Percentiles rank a stretch among this genome's conserved stretches.
These are phyloP conservation scores for Pestalotiopsis sp. DNA, from an alignment of 2,329 filamentous ascomycete genomes.

Conservation along the genomic window DNA sequence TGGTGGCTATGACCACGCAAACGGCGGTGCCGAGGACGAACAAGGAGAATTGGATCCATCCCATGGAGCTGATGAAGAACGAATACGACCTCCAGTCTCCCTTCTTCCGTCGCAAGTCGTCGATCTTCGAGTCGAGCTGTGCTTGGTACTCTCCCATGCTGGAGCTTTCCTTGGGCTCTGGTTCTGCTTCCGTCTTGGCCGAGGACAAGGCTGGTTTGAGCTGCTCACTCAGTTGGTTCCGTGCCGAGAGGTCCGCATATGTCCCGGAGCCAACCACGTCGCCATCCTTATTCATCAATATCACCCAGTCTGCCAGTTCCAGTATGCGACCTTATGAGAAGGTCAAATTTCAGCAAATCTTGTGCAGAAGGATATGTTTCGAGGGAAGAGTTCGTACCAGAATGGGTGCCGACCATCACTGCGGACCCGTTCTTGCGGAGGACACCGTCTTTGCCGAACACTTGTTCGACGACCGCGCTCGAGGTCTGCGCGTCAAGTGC, in stretches of 20 bases:
- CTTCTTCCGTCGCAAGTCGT: slow-evolving; percentile 9
- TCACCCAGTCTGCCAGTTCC: not conserved
- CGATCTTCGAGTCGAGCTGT: not conserved
- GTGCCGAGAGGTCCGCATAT: not conserved
- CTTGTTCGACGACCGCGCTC: slow-evolving; percentile 26
- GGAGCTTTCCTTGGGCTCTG: not conserved
- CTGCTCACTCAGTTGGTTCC: not conserved
- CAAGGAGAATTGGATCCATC: not conserved
- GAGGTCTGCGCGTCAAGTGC: slow-evolving; percentile 37
- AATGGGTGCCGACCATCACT: slow-evolving; percentile 33
- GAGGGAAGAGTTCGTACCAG: slow-evolving; percentile 13
- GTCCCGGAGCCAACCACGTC: slow-evolving; percentile 2
- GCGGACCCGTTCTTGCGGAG: slow-evolving; percentile 28
- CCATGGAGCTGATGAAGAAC: slow-evolving; percentile 9
- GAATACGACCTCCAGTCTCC: slow-evolving; percentile 11
- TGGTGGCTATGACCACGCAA: not conserved
- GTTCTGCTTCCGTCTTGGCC: not conserved
- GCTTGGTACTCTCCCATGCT: not conserved
- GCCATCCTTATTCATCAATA: not conserved
- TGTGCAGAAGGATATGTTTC: not conserved
- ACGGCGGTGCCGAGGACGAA: not conserved
- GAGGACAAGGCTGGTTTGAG: not conserved
- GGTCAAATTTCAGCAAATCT: not conserved
- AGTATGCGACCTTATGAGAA: not conserved
- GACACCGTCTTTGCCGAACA: slow-evolving; percentile 32